Evolutionary conservation across 2,329 filamentous ascomycete genomes (phyloP), one percentile per base, ranked within the genome.

Genomic region (Phialophora tarda): DNA sequence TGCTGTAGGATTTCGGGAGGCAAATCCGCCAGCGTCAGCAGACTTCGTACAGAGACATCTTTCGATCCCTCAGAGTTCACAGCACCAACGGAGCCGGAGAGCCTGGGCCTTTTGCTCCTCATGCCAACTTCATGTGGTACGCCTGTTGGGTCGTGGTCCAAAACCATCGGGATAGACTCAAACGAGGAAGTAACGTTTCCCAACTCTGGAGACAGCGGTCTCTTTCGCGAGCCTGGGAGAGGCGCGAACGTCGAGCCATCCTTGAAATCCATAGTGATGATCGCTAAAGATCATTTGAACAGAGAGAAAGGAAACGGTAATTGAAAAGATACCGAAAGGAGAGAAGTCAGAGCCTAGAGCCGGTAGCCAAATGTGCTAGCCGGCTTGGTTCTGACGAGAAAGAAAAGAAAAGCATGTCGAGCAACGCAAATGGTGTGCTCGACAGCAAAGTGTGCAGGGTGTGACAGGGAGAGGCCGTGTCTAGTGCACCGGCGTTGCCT

Each of bases 1-100:
- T 85, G 83, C 74, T 91, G 89, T 89, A 89, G 91, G 73, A 91
- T 79, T 78, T 88, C 85, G 71, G 53, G 51, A 51, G 67, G 69
- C 44, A 69, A 65, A 60, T 68, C 60, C 58, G 17, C 24, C 51
- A 69, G 21, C 58, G 24, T 61, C 28, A 55, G 48, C 24, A 17
- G 53, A 12, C 17, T 44, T 44, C 44, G 38, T 32, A 56, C 6
- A 26, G 34, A 28, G 23, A 38, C 24, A 38, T 28, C n/a, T 44
- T 56, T 53, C 8, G 44, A 12, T 26, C 48, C 48, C 24, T 14
- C 38, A 26, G 28, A 24, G 41, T 12, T 23, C 34, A 23, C 24
- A 14, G 23, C 51, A 11, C 38, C 26, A 14, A 28, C n/a, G 3
- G 28, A n/a, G 17, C 30, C 21, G 11, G 60, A 63, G 24, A 63